A percentile compares a stretch with the other conserved stretches of the same genome.
These are phyloP conservation scores for Thraustochytrium striatum DNA, from an alignment of 352 stramenopile species.

Conservation along the genomic window DNA sequence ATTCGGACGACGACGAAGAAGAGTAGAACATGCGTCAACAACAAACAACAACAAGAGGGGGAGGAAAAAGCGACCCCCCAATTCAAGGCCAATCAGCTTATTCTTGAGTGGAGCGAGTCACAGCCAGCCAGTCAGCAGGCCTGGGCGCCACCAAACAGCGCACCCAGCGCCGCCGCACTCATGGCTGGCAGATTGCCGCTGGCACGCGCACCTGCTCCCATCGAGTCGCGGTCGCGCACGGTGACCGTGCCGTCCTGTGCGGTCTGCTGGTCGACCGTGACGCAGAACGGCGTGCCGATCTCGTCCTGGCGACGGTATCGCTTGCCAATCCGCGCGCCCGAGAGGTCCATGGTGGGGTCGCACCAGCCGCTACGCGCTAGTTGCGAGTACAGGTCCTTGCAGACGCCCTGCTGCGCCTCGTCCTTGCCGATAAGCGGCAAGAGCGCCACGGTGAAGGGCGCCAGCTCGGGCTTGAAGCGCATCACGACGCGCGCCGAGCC, in stretches of 20 bases:
- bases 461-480: constrained; percentile 84
- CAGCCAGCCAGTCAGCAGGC: too few relatives aligned
- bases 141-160: background rate
- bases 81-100: too few relatives aligned
- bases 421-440: constrained; percentile 93
- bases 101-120: too few relatives aligned
- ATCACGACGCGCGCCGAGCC: constrained; percentile 68
- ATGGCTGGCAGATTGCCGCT: constrained; percentile 77
- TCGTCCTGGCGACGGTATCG: constrained; percentile 93
- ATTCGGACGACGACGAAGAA: background rate
- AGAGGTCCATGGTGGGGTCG: constrained; percentile 78
- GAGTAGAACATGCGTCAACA: too few relatives aligned
- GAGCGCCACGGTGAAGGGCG: constrained; percentile 84
- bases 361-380: constrained; percentile 82
- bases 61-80: too few relatives aligned
- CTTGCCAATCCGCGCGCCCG: constrained; percentile 63
- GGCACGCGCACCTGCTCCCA: constrained; percentile 88
- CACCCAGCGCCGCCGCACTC: constrained; percentile 59
- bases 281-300: constrained; percentile 92
- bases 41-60: too few relatives aligned
- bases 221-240: constrained; percentile 88
- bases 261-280: constrained; percentile 95
- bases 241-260: constrained; percentile 88
- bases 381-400: constrained; percentile 80
- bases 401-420: constrained; percentile 72